Percentiles rank a stretch among this genome's conserved stretches.
Evolutionary conservation across 176 grass and related monocot species (phyloP).

Genomic region (Hsuehochloa calcarea): DNA sequence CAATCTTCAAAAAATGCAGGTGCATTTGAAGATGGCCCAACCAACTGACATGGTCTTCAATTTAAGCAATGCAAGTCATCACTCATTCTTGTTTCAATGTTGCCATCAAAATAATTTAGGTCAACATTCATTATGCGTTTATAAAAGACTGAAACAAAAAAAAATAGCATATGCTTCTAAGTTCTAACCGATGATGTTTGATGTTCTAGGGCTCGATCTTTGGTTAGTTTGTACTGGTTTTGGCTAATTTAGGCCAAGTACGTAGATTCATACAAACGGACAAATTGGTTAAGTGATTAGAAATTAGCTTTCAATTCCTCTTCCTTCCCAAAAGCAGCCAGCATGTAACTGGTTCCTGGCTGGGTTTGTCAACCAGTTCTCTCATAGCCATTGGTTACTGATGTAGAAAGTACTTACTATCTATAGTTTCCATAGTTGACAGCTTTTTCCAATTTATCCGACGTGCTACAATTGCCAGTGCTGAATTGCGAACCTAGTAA

Average conservation of each 20-base stretch:
- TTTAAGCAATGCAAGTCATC: not conserved
- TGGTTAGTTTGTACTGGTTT: too few relatives aligned
- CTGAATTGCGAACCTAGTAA: conserved; percentile 75
- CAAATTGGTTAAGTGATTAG: not conserved
- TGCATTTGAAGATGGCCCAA: not conserved
- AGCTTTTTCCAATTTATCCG: conserved; percentile 71
- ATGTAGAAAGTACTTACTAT: conserved; percentile 57
- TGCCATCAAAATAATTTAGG: too few relatives aligned
- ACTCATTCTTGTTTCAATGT: not conserved
- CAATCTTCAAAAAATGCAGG: not conserved
- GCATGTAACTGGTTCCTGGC: not conserved
- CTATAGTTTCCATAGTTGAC: conserved; percentile 77
- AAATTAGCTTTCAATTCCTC: not conserved
- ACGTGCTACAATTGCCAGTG: conserved; percentile 77
- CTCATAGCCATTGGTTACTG: not conserved
- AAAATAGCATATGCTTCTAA: too few relatives aligned
- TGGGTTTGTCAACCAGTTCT: conserved; percentile 3
- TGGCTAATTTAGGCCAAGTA: not conserved
- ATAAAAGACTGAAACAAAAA: too few relatives aligned
- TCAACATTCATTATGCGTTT: too few relatives aligned
- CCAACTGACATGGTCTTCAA: not conserved
- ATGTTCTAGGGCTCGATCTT: too few relatives aligned
- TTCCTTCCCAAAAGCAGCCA: not conserved
- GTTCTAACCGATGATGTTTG: too few relatives aligned
- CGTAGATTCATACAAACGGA: not conserved